Evolutionary conservation across 768 basidiomycete genomes (phyloP).

Genomic region (Wakefieldia striispora): DNA sequence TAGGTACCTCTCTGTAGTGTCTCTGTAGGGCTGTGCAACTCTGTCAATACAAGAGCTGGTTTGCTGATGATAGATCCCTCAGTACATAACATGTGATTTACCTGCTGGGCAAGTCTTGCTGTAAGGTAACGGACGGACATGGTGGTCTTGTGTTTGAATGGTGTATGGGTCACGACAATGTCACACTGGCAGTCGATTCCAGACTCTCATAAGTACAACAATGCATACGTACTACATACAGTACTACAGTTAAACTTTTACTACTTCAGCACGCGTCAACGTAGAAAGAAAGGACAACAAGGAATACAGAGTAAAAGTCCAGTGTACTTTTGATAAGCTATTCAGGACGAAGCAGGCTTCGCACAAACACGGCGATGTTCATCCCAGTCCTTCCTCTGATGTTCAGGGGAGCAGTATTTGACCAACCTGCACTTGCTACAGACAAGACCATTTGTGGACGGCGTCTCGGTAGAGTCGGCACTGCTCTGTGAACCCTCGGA

Average conservation of each 20-base stretch:
- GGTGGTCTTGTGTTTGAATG: conserved; percentile 8
- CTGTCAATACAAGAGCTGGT: no score
- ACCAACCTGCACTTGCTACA: conserved; percentile 80
- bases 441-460: conserved; percentile 48
- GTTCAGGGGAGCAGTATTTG: conserved; percentile 73
- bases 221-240: not conserved
- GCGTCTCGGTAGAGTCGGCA: conserved; percentile 32
- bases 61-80: no score
- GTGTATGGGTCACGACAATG: no score
- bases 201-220: no score
- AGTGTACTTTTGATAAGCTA: not conserved
- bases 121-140: conserved; percentile 67
- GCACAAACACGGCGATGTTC: conserved; percentile 71
- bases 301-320: not conserved
- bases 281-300: not conserved
- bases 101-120: conserved; percentile 76
- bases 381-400: conserved; percentile 76
- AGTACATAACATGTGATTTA: conserved; percentile 17
- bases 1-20: no score
- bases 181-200: conserved; percentile 2
- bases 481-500: conserved; percentile 48
- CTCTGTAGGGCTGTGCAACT: no score
- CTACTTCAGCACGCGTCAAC: not conserved
- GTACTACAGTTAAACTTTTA: not conserved
- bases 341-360: conserved; percentile 30